Percentiles rank a stretch among this genome's conserved stretches.
These are phyloP conservation scores for Hymenoscyphus albidus DNA, from an alignment of 2,329 filamentous ascomycete species.

Conservation along the genomic window DNA sequence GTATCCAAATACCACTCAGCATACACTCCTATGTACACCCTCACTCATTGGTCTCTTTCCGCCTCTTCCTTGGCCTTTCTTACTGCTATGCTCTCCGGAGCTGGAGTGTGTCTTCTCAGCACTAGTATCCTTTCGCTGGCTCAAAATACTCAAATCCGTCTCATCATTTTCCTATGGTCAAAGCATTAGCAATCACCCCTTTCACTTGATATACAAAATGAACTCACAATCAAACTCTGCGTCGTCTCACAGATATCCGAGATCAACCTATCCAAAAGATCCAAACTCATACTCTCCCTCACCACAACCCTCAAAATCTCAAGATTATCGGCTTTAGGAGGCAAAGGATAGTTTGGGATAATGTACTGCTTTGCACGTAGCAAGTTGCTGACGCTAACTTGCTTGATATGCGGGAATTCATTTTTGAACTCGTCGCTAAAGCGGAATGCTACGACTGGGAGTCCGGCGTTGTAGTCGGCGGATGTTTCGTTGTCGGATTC, in stretches of 20 bases:
- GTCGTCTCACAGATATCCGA: conserved; percentile 58
- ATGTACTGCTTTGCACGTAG: conserved; percentile 66
- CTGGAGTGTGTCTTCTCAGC: conserved; percentile 39
- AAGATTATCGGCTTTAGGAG: conserved; percentile 55
- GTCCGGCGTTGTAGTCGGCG: conserved; percentile 58
- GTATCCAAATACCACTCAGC: conserved; percentile 30
- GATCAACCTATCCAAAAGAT: conserved; percentile 60
- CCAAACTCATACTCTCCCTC: conserved; percentile 64
- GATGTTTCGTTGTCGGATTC: conserved; percentile 47
- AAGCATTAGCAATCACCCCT: neutral
- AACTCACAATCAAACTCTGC: conserved; percentile 54
- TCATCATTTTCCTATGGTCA: conserved; percentile 22
- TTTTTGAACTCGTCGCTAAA: conserved; percentile 58
- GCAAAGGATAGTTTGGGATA: conserved; percentile 66
- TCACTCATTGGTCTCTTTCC: conserved; percentile 43
- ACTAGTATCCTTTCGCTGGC: conserved; percentile 35
- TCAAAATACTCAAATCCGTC: conserved; percentile 43
- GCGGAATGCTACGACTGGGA: conserved; percentile 66
- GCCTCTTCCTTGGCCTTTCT: conserved; percentile 31
- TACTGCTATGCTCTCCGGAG: conserved; percentile 13
- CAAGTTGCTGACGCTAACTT: conserved; percentile 59
- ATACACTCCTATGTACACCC: conserved; percentile 47
- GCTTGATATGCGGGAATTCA: conserved; percentile 59
- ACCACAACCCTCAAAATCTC: conserved; percentile 67
- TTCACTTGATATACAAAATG: conserved; percentile 24